These are phyloP conservation scores for Candida ascalaphidarum DNA, from an alignment of 805 yeast genomes.

Conservation along the genomic window DNA sequence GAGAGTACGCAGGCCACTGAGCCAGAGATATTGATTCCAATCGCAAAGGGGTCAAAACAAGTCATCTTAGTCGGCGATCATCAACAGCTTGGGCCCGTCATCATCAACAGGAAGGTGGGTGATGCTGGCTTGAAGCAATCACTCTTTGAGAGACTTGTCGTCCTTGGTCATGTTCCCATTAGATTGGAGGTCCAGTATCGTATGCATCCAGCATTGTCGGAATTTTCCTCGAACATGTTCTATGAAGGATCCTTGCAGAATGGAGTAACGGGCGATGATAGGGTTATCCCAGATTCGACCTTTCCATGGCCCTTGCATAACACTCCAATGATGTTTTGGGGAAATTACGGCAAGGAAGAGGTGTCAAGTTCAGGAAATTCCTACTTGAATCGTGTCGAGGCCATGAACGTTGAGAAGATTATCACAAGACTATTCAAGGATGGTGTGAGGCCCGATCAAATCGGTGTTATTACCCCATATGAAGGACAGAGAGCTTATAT, in stretches of 20 bases:
- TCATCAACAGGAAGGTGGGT: slow-evolving; percentile 70
- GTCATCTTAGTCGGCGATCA: slow-evolving; percentile 91
- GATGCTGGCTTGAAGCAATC: slow-evolving; percentile 85
- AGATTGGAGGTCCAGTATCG: slow-evolving; percentile 89
- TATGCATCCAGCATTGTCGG: slow-evolving; percentile 85
- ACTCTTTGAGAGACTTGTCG: slow-evolving; percentile 75
- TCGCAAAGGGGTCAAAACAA: slow-evolving; percentile 83
- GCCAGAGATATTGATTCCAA: slow-evolving; percentile 85
- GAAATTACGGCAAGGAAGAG: slow-evolving; percentile 82
- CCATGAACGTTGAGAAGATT: slow-evolving; percentile 76
- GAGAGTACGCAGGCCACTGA: slow-evolving; percentile 93
- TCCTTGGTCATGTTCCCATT: slow-evolving; percentile 77
- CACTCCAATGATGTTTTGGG: slow-evolving; percentile 96
- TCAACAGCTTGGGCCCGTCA: slow-evolving; percentile 91
- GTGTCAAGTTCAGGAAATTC: slow-evolving; percentile 76
- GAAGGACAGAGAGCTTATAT: slow-evolving; percentile 88
- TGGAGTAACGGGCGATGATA: slow-evolving; percentile 75
- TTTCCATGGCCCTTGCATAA: slow-evolving; percentile 91
- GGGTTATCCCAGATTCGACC: slow-evolving; percentile 42
- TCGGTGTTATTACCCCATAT: slow-evolving; percentile 91
- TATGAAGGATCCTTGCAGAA: slow-evolving; percentile 89
- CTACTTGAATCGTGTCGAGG: slow-evolving; percentile 79
- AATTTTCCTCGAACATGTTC: slow-evolving; percentile 84
- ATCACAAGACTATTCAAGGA: slow-evolving; percentile 66
- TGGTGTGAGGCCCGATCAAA: slow-evolving; percentile 72